Evolutionary conservation across 192 early-diverging fungal genomes (phyloP).

Genomic region (Backusella luteola): DNA sequence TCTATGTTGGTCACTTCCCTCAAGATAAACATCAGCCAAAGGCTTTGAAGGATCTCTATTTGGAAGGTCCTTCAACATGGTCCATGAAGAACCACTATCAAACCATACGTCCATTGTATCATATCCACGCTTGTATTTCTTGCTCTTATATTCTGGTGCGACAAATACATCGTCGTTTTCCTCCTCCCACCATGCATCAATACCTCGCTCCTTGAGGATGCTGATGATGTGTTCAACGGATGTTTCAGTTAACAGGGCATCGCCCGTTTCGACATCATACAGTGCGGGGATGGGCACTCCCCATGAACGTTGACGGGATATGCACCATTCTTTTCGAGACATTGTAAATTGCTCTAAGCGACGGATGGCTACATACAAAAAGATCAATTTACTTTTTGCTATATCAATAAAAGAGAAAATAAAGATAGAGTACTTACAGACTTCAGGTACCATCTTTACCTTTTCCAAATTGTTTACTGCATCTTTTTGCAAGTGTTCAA

Average conservation of each 20-base stretch:
- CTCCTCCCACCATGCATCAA: conserved; percentile 72
- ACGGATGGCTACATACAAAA: conserved; percentile 31
- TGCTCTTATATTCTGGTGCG: conserved; percentile 53
- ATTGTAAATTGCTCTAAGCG: conserved; percentile 65
- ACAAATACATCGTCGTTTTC: conserved; percentile 60
- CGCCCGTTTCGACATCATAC: conserved; percentile 59
- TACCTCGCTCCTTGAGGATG: conserved; percentile 54
- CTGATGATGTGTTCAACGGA: conserved; percentile 67
- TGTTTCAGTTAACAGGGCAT: conserved; percentile 60
- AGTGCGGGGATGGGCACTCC: conserved; percentile 81
- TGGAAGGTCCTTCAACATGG: conserved; percentile 51
- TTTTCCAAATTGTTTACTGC: conserved; percentile 54
- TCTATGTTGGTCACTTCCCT: conserved; percentile 82
- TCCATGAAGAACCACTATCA: conserved; percentile 80
- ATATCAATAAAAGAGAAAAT: neutral
- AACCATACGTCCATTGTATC: conserved; percentile 92
- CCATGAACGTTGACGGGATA: conserved; percentile 80
- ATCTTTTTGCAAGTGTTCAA: conserved; percentile 58
- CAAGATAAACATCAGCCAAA: conserved; percentile 70
- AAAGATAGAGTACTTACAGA: conserved; percentile 26
- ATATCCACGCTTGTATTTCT: conserved; percentile 56
- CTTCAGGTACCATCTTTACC: conserved; percentile 61
- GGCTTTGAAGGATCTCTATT: conserved; percentile 26
- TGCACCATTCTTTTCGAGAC: conserved; percentile 79
- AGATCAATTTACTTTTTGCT: neutral